Conservation (phyloP, 768 basidiomycete genomes). For the Termitomyces heimii region DNA sequence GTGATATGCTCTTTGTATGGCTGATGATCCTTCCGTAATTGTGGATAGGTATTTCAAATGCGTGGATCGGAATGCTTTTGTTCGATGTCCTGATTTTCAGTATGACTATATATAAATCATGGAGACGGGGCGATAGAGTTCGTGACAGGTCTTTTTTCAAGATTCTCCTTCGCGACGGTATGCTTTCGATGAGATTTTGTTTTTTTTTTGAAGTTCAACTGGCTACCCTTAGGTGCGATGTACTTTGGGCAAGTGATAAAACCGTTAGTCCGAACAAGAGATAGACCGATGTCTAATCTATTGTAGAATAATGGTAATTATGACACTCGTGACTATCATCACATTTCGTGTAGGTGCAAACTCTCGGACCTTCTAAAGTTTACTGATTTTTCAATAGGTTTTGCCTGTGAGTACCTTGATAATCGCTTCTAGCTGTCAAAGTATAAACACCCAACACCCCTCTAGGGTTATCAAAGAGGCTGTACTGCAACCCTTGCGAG, state of each 20-base stretch:
- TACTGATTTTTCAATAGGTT: background rate
- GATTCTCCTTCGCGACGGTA: background rate
- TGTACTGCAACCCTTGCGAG: background rate
- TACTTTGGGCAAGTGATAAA: background rate
- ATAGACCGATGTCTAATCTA: background rate
- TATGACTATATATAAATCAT: slow-evolving; percentile 33
- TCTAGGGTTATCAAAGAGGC: background rate
- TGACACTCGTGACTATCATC: background rate
- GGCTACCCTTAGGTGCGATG: background rate
- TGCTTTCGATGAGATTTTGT: background rate
- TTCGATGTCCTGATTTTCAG: slow-evolving; percentile 35
- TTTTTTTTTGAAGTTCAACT: background rate
- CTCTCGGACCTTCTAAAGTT: background rate
- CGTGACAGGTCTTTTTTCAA: background rate
- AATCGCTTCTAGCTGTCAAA: background rate
- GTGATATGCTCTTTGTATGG: background rate
- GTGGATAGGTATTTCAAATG: slow-evolving; percentile 23
- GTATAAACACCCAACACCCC: background rate
- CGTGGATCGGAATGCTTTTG: slow-evolving; percentile 33
- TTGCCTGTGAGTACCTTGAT: background rate
- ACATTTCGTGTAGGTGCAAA: background rate
- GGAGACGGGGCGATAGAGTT: slow-evolving; percentile 12
- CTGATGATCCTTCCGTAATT: background rate
- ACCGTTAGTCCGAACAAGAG: too few relatives aligned
- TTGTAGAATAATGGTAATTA: background rate